Percentiles rank a stretch among this genome's conserved stretches.
These are phyloP conservation scores for Spizellomyces sp. DNA, from an alignment of 192 early-diverging fungal species.

Conservation along the genomic window DNA sequence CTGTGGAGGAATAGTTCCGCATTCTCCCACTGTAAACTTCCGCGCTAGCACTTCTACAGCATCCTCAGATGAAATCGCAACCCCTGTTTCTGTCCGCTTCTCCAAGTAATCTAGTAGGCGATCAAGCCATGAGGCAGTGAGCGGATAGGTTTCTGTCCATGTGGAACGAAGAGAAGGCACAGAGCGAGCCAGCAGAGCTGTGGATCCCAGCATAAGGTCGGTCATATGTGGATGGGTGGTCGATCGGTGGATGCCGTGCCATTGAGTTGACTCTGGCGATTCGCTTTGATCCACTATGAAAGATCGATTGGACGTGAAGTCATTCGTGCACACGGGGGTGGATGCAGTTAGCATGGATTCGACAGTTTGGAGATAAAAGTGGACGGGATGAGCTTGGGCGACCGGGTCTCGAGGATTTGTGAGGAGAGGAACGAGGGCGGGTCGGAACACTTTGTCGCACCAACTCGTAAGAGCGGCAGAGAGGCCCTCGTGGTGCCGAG, in stretches of 20 bases:
- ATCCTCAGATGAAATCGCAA: not conserved
- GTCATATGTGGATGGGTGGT: not conserved
- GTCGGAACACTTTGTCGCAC: no score
- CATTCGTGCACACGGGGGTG: not conserved
- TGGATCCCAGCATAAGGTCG: not conserved
- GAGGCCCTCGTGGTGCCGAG: no score
- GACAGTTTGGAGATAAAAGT: not conserved
- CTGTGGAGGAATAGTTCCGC: no score
- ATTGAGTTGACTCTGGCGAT: not conserved
- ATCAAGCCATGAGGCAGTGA: not conserved
- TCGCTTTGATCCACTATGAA: not conserved
- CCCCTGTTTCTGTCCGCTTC: not conserved
- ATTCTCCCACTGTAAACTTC: no score
- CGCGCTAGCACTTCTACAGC: not conserved
- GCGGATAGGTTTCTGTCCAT: not conserved
- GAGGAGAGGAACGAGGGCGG: not conserved
- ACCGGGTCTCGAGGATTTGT: not conserved
- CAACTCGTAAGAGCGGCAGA: no score
- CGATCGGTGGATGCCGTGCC: not conserved
- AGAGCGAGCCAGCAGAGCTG: not conserved
- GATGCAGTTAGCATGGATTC: not conserved
- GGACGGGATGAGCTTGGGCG: not conserved
- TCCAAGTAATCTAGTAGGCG: not conserved
- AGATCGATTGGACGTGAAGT: not conserved
- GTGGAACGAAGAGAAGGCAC: not conserved